Evolutionary conservation across 352 stramenopile genomes (phyloP), one percentile per base, ranked within the genome.

Genomic region (Phytophthora pini): DNA sequence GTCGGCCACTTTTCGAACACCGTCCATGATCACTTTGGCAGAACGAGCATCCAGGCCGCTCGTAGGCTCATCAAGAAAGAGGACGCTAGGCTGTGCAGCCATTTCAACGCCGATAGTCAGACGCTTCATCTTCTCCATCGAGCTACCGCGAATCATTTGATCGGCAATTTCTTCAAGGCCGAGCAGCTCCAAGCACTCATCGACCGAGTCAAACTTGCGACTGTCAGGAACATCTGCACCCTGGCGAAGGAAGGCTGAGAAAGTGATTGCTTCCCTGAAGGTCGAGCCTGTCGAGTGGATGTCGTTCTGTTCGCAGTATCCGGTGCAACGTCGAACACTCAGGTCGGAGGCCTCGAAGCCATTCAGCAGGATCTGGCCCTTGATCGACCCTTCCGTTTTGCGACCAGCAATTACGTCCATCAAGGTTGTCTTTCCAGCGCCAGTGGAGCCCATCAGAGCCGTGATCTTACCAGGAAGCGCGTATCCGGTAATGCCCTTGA

Each of bases 351-450:
- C 80, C 22, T 80, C 65, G 34, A 70, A 74, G 36, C 80, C 82
- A 49, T 91, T 93, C 5, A 80, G 66, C 13, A 88, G 55, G 34
- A 97, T 87, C 12, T 90, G 65, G 2, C 92, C 92, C 6, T 65
- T 59, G 61, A 95, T 88, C 10, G 55, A 82, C 24, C 96, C 95
- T 13, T 65, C 79, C 0, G 56, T 70, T 75, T 98, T 99, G 12
- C 96, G 80, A 20, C 96, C 77, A 3, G 94, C 91, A 53, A 99
- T 95, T 7, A 98, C 94, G 70, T 99, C 95, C 74, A 98, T 95
- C 1, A 99, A 68, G 5, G 96, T 99, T 13, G 94, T 98, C 66
- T 99, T 98, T 17, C 94, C 92, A 22, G 89, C 86, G 29, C 88
- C 87, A 26, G 76, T 84, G 0, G 79, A 87, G 9, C 87, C 86